Evolutionary conservation across 1,284 basidiomycete genomes (phyloP).

Genomic region (Earliella scabrosa): DNA sequence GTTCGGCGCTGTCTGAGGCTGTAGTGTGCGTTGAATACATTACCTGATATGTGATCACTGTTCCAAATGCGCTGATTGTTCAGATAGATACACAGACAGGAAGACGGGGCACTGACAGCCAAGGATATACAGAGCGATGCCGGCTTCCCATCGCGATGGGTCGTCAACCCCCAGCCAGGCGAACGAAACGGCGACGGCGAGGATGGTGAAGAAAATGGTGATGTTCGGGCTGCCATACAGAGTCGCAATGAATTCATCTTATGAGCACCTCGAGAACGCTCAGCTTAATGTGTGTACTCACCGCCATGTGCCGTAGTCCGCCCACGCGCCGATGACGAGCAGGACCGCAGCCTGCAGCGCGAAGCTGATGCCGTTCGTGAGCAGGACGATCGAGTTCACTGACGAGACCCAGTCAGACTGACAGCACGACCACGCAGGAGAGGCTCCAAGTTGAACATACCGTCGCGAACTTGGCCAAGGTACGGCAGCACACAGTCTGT

Average conservation of each 20-base stretch:
- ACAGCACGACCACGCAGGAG: background rate
- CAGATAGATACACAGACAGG: no score
- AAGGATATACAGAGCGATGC: conserved; percentile 75
- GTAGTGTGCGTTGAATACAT: no score
- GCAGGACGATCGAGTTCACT: conserved; percentile 80
- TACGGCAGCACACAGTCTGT: conserved; percentile 69
- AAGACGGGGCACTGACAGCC: conserved; percentile 54
- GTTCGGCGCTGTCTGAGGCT: no score
- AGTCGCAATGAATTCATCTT: conserved; percentile 10
- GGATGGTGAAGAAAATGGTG: conserved; percentile 74
- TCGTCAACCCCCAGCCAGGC: conserved; percentile 77
- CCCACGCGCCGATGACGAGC: conserved; percentile 72
- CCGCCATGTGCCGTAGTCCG: conserved; percentile 81
- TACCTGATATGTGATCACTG: conserved; percentile 81
- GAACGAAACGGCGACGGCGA: conserved; percentile 73
- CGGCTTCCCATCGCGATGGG: conserved; percentile 70
- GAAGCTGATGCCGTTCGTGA: conserved; percentile 78
- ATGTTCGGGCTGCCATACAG: conserved; percentile 63
- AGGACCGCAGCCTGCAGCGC: conserved; percentile 72
- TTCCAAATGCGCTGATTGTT: no score
- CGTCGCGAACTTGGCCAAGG: conserved; percentile 63
- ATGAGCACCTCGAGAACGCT: background rate
- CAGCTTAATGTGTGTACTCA: conserved; percentile 30
- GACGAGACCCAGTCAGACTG: background rate
- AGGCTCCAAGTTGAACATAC: conserved; percentile 41